These are phyloP conservation scores for Phycomyces nitens DNA, from an alignment of 192 early-diverging fungal species.

Conservation along the genomic window DNA sequence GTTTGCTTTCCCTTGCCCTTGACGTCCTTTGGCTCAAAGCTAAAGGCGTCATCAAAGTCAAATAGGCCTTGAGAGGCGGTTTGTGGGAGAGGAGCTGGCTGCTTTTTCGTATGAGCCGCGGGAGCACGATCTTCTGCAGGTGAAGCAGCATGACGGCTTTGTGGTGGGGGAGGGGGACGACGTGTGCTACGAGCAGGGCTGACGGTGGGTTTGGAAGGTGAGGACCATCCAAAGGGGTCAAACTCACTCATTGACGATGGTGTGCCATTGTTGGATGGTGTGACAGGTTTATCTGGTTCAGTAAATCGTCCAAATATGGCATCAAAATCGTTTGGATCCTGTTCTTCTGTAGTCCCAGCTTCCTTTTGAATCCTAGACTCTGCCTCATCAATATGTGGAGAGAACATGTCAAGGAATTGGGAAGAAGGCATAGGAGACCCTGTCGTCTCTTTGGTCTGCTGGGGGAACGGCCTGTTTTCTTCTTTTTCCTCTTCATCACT, in stretches of 20 bases:
- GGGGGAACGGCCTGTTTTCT: slow-evolving; percentile 27
- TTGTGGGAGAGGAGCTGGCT: slow-evolving; percentile 10
- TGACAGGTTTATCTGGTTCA: neutral
- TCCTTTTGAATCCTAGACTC: neutral
- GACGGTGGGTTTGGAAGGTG: neutral
- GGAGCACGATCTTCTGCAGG: slow-evolving; percentile 9
- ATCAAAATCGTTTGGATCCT: slow-evolving; percentile 13
- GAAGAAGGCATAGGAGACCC: neutral
- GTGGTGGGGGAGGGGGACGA: slow-evolving; percentile 11
- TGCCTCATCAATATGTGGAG: slow-evolving; percentile 5
- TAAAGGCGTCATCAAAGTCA: slow-evolving; percentile 28
- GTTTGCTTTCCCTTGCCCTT: neutral
- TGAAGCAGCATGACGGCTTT: slow-evolving; percentile 7
- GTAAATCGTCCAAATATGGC: slow-evolving; percentile 15
- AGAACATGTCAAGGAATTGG: slow-evolving; percentile 16
- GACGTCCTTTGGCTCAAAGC: too few relatives aligned
- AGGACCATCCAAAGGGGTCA: neutral
- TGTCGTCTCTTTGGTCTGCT: too few relatives aligned
- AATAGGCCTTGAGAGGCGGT: slow-evolving; percentile 1
- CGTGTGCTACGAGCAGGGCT: neutral
- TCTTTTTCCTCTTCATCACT: slow-evolving; percentile 57
- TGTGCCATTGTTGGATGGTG: neutral
- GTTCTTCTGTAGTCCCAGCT: neutral
- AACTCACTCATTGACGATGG: neutral
- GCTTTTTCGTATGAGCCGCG: neutral